Conservation (phyloP, 306 rosid genomes). For the Medicago truncatula region MtrunA17r5.0-ANR NC_053045.1:10069501-10070000, state of each 20-base stretch:
- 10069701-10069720: conserved; percentile 64
- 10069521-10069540: conserved; percentile 75
- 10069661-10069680: conserved; percentile 98
- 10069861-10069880: conserved; percentile 67
- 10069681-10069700: conserved; percentile 75
- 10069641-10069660: conserved; percentile 60
- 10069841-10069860: conserved; percentile 68
- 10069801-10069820: conserved; percentile 59
- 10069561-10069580: conserved; percentile 92
- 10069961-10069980: conserved; percentile 97
- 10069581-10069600: conserved; percentile 95
- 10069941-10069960: conserved; percentile 94
- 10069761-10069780: conserved; percentile 67
- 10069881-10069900: conserved; percentile 82
- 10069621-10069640: conserved; percentile 75
- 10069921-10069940: conserved; percentile 85
- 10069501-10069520: conserved; percentile 90
- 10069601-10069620: conserved; percentile 88
- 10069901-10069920: conserved; percentile 95
- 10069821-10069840: conserved; percentile 73
- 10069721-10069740: conserved; percentile 79
- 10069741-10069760: conserved; percentile 72
- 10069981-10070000: conserved; percentile 81
- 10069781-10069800: conserved; percentile 62
- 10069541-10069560: conserved; percentile 80